Evolutionary conservation across 768 basidiomycete species (phyloP).

Genomic region (Asterophora lycoperdoides): DNA sequence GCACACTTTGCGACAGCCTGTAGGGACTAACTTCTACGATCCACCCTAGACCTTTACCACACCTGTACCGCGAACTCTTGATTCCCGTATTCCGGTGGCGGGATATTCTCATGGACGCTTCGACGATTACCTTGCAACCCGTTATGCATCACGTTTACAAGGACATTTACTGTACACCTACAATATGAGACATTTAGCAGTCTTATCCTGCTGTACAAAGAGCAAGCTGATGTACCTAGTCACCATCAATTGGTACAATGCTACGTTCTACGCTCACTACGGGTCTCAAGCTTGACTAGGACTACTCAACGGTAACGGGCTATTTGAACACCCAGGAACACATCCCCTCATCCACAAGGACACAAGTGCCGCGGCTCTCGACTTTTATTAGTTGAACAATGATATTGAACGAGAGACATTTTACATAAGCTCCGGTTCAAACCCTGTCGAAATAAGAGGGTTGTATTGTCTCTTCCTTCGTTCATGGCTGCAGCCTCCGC

Average conservation of each 20-base stretch:
- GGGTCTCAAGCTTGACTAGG: too few species aligned
- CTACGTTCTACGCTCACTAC: too few species aligned
- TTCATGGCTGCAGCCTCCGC: conserved; percentile 14
- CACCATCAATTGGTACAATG: too few species aligned
- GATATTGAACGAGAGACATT: too few species aligned
- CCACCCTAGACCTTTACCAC: conserved; percentile 21
- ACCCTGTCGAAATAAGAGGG: too few species aligned
- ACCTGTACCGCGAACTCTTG: conserved; percentile 26
- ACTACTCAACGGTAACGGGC: too few species aligned
- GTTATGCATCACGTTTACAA: conserved; percentile 33
- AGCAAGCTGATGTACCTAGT: too few species aligned
- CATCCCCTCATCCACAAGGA: too few species aligned
- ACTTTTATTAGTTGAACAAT: too few species aligned
- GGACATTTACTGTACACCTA: conserved; percentile 46
- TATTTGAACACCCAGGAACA: too few species aligned
- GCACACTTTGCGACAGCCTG: conserved; percentile 64
- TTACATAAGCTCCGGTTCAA: too few species aligned
- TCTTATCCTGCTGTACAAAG: conserved; percentile 12
- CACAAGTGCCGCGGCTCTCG: too few species aligned
- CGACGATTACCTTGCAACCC: conserved; percentile 24
- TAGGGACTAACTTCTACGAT: conserved; percentile 45
- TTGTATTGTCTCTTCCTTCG: neutral
- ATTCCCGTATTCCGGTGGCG: conserved; percentile 26
- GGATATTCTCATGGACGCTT: conserved; percentile 35
- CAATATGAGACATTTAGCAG: conserved; percentile 36